Evolutionary conservation across 495 filamentous ascomycete genomes (phyloP).

Genomic region (Aspergillus ostianus): DNA sequence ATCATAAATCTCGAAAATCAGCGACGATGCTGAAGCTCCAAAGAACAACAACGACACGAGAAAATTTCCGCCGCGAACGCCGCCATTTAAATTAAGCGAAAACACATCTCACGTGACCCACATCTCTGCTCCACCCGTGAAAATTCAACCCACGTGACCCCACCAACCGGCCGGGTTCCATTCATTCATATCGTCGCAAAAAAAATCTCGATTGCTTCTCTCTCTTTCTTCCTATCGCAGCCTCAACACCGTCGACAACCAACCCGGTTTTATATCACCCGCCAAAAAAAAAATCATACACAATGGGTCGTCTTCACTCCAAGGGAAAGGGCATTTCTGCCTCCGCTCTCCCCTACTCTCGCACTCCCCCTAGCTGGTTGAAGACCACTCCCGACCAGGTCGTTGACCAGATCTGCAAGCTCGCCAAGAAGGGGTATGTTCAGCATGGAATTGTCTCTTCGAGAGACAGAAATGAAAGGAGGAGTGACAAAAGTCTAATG

Average conservation of each 20-base stretch:
- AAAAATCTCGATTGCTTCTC: background rate
- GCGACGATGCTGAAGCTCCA: background rate
- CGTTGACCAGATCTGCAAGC: constrained; percentile 98
- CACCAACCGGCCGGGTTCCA: background rate
- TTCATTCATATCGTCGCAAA: background rate
- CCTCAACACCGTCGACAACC: constrained; percentile 2
- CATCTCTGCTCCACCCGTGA: background rate
- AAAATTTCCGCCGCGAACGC: constrained; percentile 6
- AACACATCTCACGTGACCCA: background rate
- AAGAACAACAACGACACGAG: constrained; percentile 1
- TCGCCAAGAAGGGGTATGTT: constrained; percentile 75
- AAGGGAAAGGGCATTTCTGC: constrained; percentile 98
- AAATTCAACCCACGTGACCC: background rate
- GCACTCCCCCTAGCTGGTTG: constrained; percentile 85
- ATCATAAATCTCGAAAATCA: constrained; percentile 5
- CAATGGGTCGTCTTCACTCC: constrained; percentile 97
- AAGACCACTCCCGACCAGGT: constrained; percentile 89
- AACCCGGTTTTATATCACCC: background rate
- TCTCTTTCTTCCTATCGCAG: background rate
- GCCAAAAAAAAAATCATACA: constrained; percentile 36
- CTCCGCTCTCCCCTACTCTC: constrained; percentile 94
- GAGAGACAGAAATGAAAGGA: constrained; percentile 24
- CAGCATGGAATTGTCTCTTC: constrained; percentile 51
- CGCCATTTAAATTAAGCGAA: constrained; percentile 10
- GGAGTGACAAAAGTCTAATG: constrained; percentile 47